Evolutionary conservation across 345 rosid genomes (phyloP).

Genomic region (Populus ilicifolia): DNA sequence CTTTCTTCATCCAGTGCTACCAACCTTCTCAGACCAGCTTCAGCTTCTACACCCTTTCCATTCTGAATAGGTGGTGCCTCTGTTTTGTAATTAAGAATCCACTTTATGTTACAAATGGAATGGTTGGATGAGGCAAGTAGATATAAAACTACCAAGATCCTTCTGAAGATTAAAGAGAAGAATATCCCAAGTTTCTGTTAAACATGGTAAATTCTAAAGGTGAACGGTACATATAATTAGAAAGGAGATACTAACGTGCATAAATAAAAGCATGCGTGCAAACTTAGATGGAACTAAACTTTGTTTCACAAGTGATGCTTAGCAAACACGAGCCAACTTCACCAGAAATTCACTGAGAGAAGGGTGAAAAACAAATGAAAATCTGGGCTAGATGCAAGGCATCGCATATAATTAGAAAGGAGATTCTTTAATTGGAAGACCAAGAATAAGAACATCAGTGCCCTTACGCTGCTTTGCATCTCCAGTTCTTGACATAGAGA

Average conservation of each 20-base stretch:
- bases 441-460: constrained; percentile 1
- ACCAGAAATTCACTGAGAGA: not conserved
- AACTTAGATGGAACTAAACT: too few relatives aligned
- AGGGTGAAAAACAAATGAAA: not conserved
- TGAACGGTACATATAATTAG: not conserved
- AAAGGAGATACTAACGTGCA: not conserved
- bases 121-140: not conserved
- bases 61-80: constrained; percentile 11
- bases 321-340: too few relatives aligned
- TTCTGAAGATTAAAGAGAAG: not conserved
- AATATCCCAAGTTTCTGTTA: not conserved
- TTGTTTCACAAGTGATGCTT: too few relatives aligned
- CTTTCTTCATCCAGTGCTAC: constrained; percentile 45
- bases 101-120: constrained; percentile 9
- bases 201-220: not conserved
- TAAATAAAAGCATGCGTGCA: not conserved
- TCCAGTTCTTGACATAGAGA: constrained; percentile 23
- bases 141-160: not conserved
- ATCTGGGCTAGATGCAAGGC: not conserved
- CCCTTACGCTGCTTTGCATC: constrained; percentile 26
- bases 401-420: not conserved
- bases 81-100: constrained; percentile 10
- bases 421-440: not conserved
- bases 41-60: constrained; percentile 13
- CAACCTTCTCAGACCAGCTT: constrained; percentile 36